Conservation (phyloP, 208 protist genomes). For the Crithidia sp. region DNA sequence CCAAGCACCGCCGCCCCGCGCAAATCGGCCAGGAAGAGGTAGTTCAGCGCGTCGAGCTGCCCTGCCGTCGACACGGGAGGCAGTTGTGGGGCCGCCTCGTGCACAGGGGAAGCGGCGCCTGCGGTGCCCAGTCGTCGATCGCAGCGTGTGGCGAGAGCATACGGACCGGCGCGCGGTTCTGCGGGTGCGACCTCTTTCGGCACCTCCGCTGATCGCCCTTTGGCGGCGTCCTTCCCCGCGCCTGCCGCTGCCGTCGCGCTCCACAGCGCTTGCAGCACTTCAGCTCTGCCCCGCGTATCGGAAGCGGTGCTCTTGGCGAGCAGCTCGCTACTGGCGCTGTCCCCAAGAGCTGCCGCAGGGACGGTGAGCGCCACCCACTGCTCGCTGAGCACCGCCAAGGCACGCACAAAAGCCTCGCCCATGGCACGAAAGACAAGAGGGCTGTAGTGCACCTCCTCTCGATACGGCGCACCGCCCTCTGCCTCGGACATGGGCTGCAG, state of each 20-base stretch:
- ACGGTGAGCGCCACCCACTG: constrained; percentile 16
- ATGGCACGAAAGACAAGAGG: constrained; percentile 30
- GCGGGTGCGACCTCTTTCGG: not conserved
- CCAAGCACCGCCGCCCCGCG: constrained; percentile 4
- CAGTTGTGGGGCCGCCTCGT: not conserved
- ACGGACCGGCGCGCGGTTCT: constrained; percentile 49
- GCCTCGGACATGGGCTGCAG: constrained; percentile 11
- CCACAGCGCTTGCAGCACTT: constrained; percentile 28
- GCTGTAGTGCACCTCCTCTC: constrained; percentile 31
- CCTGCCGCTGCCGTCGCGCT: constrained; percentile 28
- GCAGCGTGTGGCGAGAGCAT: constrained; percentile 56
- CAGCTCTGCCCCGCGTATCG: not conserved
- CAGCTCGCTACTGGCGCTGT: constrained; percentile 13
- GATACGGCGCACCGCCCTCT: not conserved
- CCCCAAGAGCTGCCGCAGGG: not conserved
- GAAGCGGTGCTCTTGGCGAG: not conserved
- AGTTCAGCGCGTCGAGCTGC: constrained; percentile 31
- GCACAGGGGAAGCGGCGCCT: not conserved
- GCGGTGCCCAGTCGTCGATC: constrained; percentile 41
- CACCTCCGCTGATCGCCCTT: not conserved
- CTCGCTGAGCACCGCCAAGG: constrained; percentile 19
- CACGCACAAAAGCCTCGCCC: constrained; percentile 34
- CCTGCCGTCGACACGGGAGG: constrained; percentile 18
- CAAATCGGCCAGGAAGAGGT: constrained; percentile 28
- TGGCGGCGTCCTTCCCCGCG: constrained; percentile 21